Evolutionary conservation across 2,329 filamentous ascomycete genomes (phyloP), one percentile per base, ranked within the genome.

Genomic region (Bipolaris bicolor): DNA sequence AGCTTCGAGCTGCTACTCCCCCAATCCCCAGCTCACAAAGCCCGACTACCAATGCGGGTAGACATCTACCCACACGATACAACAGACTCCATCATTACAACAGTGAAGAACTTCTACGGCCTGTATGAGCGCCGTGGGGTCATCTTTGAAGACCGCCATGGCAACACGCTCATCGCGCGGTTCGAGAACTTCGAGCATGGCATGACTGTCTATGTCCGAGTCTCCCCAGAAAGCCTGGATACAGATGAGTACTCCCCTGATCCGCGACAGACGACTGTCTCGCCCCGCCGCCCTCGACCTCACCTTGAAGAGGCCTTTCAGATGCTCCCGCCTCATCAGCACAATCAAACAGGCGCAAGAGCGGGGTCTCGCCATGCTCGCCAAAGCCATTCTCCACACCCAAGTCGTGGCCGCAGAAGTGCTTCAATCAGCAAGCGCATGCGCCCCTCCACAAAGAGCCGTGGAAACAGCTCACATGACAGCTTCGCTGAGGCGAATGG

Each of bases 61-160:
- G 90, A 96, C 72, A 97, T 99, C 67, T 97, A 90, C 72, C 91
- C 91, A 45, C 93, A 98, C 78, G 95, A 99, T 81, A 93, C 91
- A 50, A 98, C 94, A 20, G 94, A 98, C 75, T 97, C 93, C 34
- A 99, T 99, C 79, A 91, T 98, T 63, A 95, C 92, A 13, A 98
- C 95, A 1, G 94, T 98, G 73, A 98, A 97, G 84, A 98, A 97
- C 82, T 98, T 98, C 81, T 98, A 97, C 75, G 95, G 95, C 60
- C 85, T 99, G 66, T 97, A 97, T 76, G 91, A 94, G 64, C 88
- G 79, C 29, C 68, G 89, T 74, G 93, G 95, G 65, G 90, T 99
- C 72, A 96, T 92, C 79, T 98, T 99, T 72, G 94, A 98, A 79
- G 94, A 98, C 77, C 87, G 91, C 63, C 83, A 90, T 69, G 92